Evolutionary conservation across 495 filamentous ascomycete genomes (phyloP), one percentile per base, ranked within the genome.

Genomic region (Cercophora scortea): DNA sequence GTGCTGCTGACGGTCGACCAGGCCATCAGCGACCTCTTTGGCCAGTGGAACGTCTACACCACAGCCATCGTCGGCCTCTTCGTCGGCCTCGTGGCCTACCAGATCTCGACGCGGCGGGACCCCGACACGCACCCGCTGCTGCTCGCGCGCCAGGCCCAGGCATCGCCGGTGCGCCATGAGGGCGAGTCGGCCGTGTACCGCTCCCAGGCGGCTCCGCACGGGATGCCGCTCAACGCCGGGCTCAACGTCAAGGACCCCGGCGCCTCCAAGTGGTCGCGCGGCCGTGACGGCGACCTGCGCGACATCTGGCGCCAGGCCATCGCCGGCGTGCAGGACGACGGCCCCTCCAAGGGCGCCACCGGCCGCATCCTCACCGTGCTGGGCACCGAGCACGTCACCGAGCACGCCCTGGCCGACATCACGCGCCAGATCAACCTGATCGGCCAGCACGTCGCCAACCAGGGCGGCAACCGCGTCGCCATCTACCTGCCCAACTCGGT

Each of bases 401-500:
- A 95, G 56, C 83, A 90, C 61, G 72, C 80, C 45, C 45, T 58
- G 79, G 79, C 79, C 40, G 81, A 88, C 45, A 67, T 96, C 16
- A 92, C 86, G 0, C 82, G 83, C 51, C 85, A 95, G 67, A 95
- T 97, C 62, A 88, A 87, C 67, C 79, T 94, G 8, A 83, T 97
- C 53, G 93, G 93, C 53, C 74, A 81, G 55, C 77, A 90, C 56
- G 71, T 97, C 42, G 58, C 65, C 36, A 77, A 83, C 54, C 77
- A 85, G 53, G 80, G 81, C 13, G 85, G 78, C n/a, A 84, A 84
- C 63, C 84, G 81, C 35, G 87, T 97, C 25, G 93, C 89, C 19
- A 78, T 99, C 56, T 94, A 93, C 66, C 80, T 97, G 25, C 90
- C 90, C 3, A 96, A 99, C 72, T 94, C 89, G 43, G 75, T 95